Percentiles rank a stretch among this genome's conserved stretches.
Conservation (phyloP, 2,329 filamentous ascomycete genomes). For the Aureobasidium leucospermi region DNA sequence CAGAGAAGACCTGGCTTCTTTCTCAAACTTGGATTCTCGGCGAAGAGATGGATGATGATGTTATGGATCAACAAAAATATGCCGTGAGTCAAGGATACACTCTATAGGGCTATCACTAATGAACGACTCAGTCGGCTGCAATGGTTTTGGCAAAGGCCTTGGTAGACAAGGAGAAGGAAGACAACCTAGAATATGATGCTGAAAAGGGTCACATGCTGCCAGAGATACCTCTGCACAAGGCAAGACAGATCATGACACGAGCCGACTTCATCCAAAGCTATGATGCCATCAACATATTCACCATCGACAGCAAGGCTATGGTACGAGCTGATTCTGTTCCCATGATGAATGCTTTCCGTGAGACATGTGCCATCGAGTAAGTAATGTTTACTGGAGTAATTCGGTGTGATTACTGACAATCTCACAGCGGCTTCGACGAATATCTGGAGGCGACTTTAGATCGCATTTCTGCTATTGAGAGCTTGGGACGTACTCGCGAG, state of each 20-base stretch:
- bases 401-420: background rate
- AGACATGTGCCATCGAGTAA: slow-evolving; percentile 62
- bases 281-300: slow-evolving; percentile 91
- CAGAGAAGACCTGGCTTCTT: slow-evolving; percentile 71
- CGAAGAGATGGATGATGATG: slow-evolving; percentile 82
- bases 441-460: slow-evolving; percentile 76
- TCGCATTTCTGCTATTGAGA: slow-evolving; percentile 88
- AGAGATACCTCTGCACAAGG: slow-evolving; percentile 70
- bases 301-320: slow-evolving; percentile 77
- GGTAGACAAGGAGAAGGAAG: slow-evolving; percentile 71
- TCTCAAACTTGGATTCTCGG: slow-evolving; percentile 75
- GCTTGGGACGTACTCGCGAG: slow-evolving; percentile 85
- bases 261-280: slow-evolving; percentile 90
- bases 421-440: slow-evolving; percentile 60
- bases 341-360: slow-evolving; percentile 86
- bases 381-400: background rate
- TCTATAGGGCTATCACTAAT: background rate
- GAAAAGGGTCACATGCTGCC: slow-evolving; percentile 68
- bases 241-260: slow-evolving; percentile 88
- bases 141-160: slow-evolving; percentile 90
- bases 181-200: slow-evolving; percentile 52
- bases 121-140: slow-evolving; percentile 59
- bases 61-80: slow-evolving; percentile 97
- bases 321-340: slow-evolving; percentile 91
- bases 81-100: slow-evolving; percentile 52